Conservation (phyloP, 192 early-diverging fungal genomes). For the Entomortierella beljakovae region DNA sequence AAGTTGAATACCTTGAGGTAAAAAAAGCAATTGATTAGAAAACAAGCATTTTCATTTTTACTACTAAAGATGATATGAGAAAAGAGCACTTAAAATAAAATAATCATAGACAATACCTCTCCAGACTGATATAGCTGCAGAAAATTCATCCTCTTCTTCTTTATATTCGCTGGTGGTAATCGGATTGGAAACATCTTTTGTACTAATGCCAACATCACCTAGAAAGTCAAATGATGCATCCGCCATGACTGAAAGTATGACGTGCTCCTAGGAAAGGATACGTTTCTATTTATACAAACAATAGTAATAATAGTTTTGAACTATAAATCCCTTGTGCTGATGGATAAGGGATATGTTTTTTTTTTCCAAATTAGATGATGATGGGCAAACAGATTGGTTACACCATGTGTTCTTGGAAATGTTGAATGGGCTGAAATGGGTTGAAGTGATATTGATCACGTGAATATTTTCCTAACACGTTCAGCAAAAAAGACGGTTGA, state of each 20-base stretch:
- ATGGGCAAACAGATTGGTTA: too few relatives aligned
- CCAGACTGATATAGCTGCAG: constrained; percentile 47
- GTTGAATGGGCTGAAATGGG: too few relatives aligned
- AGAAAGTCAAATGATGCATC: constrained; percentile 50
- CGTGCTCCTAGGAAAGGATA: constrained; percentile 2
- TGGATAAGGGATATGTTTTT: too few relatives aligned
- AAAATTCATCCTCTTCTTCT: constrained; percentile 49
- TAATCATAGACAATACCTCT: constrained; percentile 9
- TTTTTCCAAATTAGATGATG: too few relatives aligned
- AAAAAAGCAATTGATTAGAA: neutral
- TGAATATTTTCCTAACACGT: too few relatives aligned
- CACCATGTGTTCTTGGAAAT: too few relatives aligned
- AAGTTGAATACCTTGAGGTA: constrained; percentile 71
- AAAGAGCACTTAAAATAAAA: neutral
- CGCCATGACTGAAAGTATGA: constrained; percentile 21
- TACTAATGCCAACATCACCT: constrained; percentile 35
- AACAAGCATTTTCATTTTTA: neutral
- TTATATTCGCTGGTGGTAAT: constrained; percentile 5
- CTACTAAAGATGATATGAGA: neutral
- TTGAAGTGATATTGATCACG: too few relatives aligned
- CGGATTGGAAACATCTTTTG: neutral
- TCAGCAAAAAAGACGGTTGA: too few relatives aligned
- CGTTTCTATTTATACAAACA: neutral
- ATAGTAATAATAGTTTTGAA: too few relatives aligned
- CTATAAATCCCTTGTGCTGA: too few relatives aligned